Base-by-base conservation (phyloP, 2,329 filamentous ascomycete species). In the Davidsoniella eucalypti region DNA sequence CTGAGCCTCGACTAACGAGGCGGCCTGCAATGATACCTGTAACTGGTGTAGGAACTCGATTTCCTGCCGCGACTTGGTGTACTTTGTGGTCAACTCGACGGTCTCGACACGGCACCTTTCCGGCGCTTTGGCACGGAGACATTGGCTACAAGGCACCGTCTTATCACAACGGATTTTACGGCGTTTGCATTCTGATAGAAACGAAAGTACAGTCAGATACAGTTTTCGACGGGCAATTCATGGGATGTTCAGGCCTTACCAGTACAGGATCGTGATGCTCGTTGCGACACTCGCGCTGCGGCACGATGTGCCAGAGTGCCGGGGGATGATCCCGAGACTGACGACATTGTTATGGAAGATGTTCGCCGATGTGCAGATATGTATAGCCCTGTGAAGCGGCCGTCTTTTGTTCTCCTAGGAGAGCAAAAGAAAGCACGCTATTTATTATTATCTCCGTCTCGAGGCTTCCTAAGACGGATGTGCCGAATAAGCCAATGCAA, bases 21-120 rank as follows among this genome's bases (percentile, higher is more conserved):
- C 17, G 2, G 51, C 41, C 2, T 47, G 36, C 18, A 53, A 26
- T 4, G 51, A 45, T 14, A n/a, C n/a, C 29, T 50, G 47, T 9
- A 53, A 37, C 25, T 45, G 42, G 18, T 53, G 42, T 37, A 53
- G 39, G 23, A 53, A 53, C 25, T 53, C 47, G 8, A 53, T 53
- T 42, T 53, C 51, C 25, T 53, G 51, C 18, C 51, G 51, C 5
- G 51, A 53, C 18, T 53, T 53, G 25, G 51, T 53, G 51, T 53
- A 47, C 43, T 53, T 53, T 26, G 51, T 53, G 17, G 51, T 53
- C 14, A 53, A 39, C 43, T 53, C 51, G 5, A 53, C 51, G n/a
- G 47, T 53, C 36, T 53, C 51, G 14, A 53, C 47, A 5, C 47
- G 47, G 29, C 51, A 53, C 17, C 43, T 42, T 14, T 45, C 43